phyloP scores from a whole-genome alignment of 495 filamentous ascomycete species.

The Aspergillus indologenus region DNA sequence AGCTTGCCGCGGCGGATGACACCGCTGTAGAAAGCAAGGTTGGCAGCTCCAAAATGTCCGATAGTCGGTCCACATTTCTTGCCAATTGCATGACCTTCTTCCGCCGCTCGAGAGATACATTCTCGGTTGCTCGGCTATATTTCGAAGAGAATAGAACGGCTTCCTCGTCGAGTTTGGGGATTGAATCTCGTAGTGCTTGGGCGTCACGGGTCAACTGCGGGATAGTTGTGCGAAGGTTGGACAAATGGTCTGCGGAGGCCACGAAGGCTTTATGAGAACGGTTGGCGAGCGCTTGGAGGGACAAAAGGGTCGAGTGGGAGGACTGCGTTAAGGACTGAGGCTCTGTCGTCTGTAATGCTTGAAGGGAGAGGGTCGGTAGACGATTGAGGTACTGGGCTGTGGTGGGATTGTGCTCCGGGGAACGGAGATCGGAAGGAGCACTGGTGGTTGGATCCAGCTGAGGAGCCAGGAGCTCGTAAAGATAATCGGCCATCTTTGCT shows the following conservation, averaged over 20 bases:
- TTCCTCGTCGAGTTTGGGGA: conserved; percentile 77
- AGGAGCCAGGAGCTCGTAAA: conserved; percentile 70
- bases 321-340: conserved; percentile 75
- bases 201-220: conserved; percentile 64
- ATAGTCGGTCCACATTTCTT: conserved; percentile 82
- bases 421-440: conserved; percentile 21
- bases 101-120: conserved; percentile 69
- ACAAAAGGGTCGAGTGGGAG: conserved; percentile 77
- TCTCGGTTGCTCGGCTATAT: conserved; percentile 72
- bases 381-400: conserved; percentile 70
- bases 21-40: conserved; percentile 77
- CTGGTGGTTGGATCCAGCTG: conserved; percentile 43
- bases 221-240: conserved; percentile 63
- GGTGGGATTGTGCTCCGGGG: conserved; percentile 44
- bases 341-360: conserved; percentile 69
- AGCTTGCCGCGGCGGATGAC: conserved; percentile 52
- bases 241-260: conserved; percentile 71
- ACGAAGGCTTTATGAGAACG: conserved; percentile 90
- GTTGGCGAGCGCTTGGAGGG: conserved; percentile 83
- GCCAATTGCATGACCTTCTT: conserved; percentile 82
- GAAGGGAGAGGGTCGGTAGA: conserved; percentile 74
- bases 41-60: conserved; percentile 90
- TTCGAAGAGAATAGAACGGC: conserved; percentile 77
- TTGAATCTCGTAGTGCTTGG: conserved; percentile 60
- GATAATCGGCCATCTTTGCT: conserved; percentile 60